Percentiles rank a stretch among this genome's conserved stretches.
Evolutionary conservation across 2,329 filamentous ascomycete genomes (phyloP).

Genomic region (Cordyceps fumosorosea): DNA sequence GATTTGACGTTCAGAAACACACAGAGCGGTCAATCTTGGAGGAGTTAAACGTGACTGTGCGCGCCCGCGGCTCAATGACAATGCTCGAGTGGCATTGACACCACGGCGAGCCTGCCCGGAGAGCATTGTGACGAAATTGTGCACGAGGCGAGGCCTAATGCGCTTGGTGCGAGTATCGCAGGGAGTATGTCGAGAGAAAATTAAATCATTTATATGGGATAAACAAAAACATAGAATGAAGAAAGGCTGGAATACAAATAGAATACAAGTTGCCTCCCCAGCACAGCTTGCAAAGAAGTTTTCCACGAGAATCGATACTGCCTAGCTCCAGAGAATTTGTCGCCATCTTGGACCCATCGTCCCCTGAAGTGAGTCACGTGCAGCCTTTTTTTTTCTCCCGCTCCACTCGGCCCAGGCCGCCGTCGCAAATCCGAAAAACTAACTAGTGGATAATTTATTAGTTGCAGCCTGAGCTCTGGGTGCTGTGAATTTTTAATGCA

Average conservation of each 20-base stretch:
- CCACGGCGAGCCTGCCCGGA: conserved; percentile 27
- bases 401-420: background rate
- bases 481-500: background rate
- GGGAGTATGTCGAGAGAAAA: background rate
- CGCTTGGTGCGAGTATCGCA: background rate
- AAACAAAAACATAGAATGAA: background rate
- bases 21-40: conserved; percentile 14
- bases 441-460: too few relatives aligned
- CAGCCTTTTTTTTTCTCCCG: background rate
- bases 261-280: conserved; percentile 3
- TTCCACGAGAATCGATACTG: background rate
- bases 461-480: background rate
- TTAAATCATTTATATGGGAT: background rate
- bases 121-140: conserved; percentile 26
- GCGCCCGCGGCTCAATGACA: conserved; percentile 17
- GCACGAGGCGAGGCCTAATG: background rate
- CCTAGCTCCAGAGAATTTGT: conserved; percentile 7
- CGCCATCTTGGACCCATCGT: background rate
- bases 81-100: conserved; percentile 20
- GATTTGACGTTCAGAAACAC: conserved; percentile 20
- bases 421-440: background rate
- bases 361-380: conserved; percentile 11
- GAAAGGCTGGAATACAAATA: background rate
- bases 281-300: conserved; percentile 9
- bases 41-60: background rate